A percentile compares a stretch with the other conserved stretches of the same genome.
Conservation (phyloP, 2,329 filamentous ascomycete species). For the Colletotrichum euphorbiae region DNA sequence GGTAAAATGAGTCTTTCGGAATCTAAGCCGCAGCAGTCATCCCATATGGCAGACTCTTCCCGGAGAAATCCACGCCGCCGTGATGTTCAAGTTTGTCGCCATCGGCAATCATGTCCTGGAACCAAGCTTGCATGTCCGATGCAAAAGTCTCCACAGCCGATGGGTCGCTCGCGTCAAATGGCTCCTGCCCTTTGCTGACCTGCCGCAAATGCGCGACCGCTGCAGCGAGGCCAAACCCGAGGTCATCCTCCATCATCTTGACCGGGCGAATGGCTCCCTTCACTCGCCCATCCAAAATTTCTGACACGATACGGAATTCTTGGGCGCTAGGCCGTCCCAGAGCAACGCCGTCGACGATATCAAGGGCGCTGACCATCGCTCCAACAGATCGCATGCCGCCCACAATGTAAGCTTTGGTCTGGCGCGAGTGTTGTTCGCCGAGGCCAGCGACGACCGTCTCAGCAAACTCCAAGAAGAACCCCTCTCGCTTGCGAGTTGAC, state of each 20-base stretch:
- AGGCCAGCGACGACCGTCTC: constrained; percentile 59
- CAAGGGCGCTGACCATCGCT: constrained; percentile 68
- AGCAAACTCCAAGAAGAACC: constrained; percentile 72
- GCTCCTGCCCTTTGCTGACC: constrained; percentile 41
- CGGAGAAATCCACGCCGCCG: constrained; percentile 43
- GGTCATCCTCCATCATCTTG: constrained; percentile 21
- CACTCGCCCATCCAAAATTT: constrained; percentile 20
- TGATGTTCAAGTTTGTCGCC: constrained; percentile 45
- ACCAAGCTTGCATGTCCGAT: constrained; percentile 43
- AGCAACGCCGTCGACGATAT: constrained; percentile 70
- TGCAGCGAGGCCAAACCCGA: constrained; percentile 1
- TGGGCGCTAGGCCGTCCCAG: constrained; percentile 55
- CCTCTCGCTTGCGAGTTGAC: constrained; percentile 65
- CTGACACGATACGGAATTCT: constrained; percentile 42
- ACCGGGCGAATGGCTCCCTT: constrained; percentile 22
- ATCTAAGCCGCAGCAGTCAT: background rate
- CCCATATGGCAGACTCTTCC: constrained; percentile 17
- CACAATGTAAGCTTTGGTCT: constrained; percentile 68
- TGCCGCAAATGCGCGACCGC: constrained; percentile 25
- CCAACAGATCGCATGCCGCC: constrained; percentile 66
- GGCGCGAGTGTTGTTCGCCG: constrained; percentile 19
- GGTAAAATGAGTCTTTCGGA: background rate
- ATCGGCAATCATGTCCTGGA: constrained; percentile 43
- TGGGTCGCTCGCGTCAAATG: constrained; percentile 44
- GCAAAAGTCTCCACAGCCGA: constrained; percentile 41